phyloP scores from a whole-genome alignment of 192 early-diverging fungal species.

The Lobosporangium transversale region DNA sequence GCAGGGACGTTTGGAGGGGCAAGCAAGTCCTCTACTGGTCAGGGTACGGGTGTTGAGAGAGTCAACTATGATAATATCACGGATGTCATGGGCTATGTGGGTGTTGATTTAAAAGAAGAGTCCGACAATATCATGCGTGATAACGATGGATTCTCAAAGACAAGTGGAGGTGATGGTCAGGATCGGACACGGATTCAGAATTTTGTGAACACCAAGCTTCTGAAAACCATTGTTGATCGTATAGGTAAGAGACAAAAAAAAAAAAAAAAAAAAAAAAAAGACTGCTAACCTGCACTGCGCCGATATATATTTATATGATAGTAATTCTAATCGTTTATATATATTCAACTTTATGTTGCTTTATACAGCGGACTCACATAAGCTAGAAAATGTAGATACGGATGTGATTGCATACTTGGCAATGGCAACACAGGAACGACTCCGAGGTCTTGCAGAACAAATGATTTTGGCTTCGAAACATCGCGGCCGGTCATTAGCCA shows the following conservation, averaged over 20 bases:
- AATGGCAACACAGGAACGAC: slow-evolving; percentile 74
- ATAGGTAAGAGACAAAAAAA: slow-evolving; percentile 46
- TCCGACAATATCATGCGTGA: slow-evolving; percentile 67
- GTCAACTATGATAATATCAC: slow-evolving; percentile 67
- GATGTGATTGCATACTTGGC: slow-evolving; percentile 73
- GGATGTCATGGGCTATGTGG: slow-evolving; percentile 84
- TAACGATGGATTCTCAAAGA: slow-evolving; percentile 27
- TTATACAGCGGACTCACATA: slow-evolving; percentile 49
- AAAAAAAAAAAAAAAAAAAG: not conserved
- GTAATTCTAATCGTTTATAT: not conserved
- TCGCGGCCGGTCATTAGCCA: slow-evolving; percentile 68
- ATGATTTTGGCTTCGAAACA: slow-evolving; percentile 79
- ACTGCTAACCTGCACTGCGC: no score
- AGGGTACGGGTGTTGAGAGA: slow-evolving; percentile 28
- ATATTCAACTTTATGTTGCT: not conserved
- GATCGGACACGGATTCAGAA: slow-evolving; percentile 53
- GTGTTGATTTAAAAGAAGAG: slow-evolving; percentile 78
- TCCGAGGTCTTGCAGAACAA: slow-evolving; percentile 70
- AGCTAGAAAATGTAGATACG: slow-evolving; percentile 59
- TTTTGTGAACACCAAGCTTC: slow-evolving; percentile 55
- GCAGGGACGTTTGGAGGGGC: slow-evolving; percentile 15
- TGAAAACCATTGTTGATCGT: slow-evolving; percentile 49
- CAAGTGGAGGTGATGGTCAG: slow-evolving; percentile 20
- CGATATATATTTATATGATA: not conserved
- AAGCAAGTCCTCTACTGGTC: slow-evolving; percentile 7